Evolutionary conservation across 2,329 filamentous ascomycete species (phyloP), one percentile per base, ranked within the genome.

Genomic region (Zalaria sp.): DNA sequence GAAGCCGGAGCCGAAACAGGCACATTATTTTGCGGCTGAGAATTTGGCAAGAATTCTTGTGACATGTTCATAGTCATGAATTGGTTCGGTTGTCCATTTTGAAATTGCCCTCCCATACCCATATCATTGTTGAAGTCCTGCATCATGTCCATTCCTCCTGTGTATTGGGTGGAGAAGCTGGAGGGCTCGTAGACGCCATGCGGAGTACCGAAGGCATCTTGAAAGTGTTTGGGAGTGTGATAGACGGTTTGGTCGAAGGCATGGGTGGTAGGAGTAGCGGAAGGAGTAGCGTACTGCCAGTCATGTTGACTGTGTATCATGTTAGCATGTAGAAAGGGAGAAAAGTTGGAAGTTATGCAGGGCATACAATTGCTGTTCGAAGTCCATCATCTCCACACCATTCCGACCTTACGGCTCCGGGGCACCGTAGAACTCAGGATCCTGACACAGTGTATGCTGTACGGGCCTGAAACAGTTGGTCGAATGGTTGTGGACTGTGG

Each of bases 41-140:
- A 18, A 18, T 18, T 18, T 18, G 18, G 18, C 18, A 18, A 18
- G 18, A 18, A 18, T n/a, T 32, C 7, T 32, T 32, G 29, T 32
- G n/a, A 32, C 29, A 32, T 32, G 29, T 32, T n/a, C 29, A 32
- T 32, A n/a, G 18, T 18, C n/a, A 32, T 71, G 10, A 66, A 62
- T 51, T 68, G 67, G 35, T 71, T 63, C 35, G 72, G 72, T 51
- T 32, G 29, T 32, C 7, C n/a, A 7, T 32, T 7, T 32, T 32
- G 29, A 32, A 32, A n/a, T n/a, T 32, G 29, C 29, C 29, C 29
- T n/a, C 7, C 29, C 29, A 32, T n/a, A 32, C n/a, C 75, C 71
- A 55, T 80, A 72, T 50, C 75, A 77, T 51, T 69, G 72, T 74
- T 81, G 76, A 55, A 77, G 69, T 55, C 58, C 53, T 29, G 61